Percentiles rank a stretch among this genome's conserved stretches.
phyloP scores from a whole-genome alignment of 2,329 filamentous ascomycete species.

The Exserohilum rostratum region DNA sequence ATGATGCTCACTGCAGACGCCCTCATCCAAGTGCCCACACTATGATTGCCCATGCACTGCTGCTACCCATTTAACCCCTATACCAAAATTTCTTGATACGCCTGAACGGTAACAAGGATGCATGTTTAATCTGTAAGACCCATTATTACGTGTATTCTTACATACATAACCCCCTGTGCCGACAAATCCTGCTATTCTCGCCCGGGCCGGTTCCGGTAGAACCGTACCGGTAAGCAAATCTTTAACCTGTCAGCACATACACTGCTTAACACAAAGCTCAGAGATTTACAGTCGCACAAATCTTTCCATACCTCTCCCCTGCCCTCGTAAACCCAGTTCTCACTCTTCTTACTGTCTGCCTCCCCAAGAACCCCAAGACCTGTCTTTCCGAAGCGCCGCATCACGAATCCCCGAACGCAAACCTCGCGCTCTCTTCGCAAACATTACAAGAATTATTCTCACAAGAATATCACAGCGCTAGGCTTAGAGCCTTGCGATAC shows the following conservation, averaged over 20 bases:
- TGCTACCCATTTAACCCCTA: not conserved
- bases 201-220: conserved; percentile 38
- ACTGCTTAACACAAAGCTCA: conserved; percentile 24
- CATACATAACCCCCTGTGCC: conserved; percentile 27
- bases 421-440: no score
- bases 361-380: no score
- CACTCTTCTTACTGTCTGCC: no score
- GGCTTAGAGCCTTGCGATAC: no score
- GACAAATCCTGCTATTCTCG: conserved; percentile 42
- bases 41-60: not conserved
- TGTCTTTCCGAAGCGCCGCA: no score
- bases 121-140: not conserved
- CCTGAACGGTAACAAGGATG: not conserved
- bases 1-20: not conserved
- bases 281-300: conserved; percentile 46
- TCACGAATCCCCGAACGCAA: no score
- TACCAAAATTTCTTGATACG: not conserved
- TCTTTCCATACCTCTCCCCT: not conserved
- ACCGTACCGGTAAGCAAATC: conserved; percentile 29
- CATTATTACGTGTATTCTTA: not conserved
- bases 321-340: no score
- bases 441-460: no score
- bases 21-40: not conserved
- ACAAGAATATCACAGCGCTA: no score
- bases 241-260: not conserved